phyloP scores from a whole-genome alignment of 2,329 filamentous ascomycete species.

The Xylaria sp. region DNA sequence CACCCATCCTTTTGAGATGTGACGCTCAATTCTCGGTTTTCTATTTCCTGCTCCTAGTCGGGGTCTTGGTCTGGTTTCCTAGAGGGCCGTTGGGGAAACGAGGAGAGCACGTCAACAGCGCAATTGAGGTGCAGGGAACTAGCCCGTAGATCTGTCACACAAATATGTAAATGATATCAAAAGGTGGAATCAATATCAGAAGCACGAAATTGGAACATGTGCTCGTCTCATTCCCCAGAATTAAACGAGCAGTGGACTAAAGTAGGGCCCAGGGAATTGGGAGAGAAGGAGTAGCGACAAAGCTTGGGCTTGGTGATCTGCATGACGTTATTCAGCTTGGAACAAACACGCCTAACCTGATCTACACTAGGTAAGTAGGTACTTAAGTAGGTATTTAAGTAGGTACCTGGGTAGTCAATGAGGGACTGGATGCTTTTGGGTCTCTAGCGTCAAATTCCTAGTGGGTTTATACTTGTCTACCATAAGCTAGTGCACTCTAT shows the following conservation, averaged over 20 bases:
- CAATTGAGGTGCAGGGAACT: conserved; percentile 4
- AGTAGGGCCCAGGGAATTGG: conserved; percentile 24
- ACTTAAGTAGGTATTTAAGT: too few species aligned
- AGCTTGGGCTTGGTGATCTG: conserved; percentile 41
- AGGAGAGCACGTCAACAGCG: background rate
- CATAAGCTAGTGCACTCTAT: too few species aligned
- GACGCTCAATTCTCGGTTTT: background rate
- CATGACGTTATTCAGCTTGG: conserved; percentile 33
- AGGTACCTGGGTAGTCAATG: too few species aligned
- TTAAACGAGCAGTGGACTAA: background rate
- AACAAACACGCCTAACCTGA: too few species aligned
- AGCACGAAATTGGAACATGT: background rate
- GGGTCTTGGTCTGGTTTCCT: background rate
- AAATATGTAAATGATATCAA: background rate
- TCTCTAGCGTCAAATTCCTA: too few species aligned
- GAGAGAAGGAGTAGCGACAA: conserved; percentile 31
- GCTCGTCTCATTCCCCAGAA: conserved; percentile 5
- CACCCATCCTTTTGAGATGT: conserved; percentile 39
- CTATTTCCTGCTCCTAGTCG: background rate
- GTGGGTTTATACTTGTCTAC: too few species aligned
- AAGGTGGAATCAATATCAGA: background rate
- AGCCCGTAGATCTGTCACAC: background rate
- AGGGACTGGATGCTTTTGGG: too few species aligned
- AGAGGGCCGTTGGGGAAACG: background rate
- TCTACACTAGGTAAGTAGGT: background rate